phyloP scores from a whole-genome alignment of 2,329 filamentous ascomycete genomes.

The Neonectria magnoliae region DNA sequence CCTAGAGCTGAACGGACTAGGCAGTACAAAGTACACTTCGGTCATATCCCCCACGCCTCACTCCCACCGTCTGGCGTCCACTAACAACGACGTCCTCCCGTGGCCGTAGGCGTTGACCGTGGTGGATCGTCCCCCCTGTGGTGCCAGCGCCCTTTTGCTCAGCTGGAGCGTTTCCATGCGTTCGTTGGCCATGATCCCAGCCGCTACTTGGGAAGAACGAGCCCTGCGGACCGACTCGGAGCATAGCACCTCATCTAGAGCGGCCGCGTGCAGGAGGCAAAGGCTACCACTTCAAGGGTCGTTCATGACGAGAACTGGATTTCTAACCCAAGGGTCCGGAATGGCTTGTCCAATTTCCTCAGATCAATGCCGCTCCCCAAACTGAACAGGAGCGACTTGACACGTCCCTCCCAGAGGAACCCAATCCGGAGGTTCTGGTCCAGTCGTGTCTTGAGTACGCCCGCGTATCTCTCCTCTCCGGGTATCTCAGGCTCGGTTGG shows the following conservation, averaged over 20 bases:
- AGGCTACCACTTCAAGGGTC: background rate
- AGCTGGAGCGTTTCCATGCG: slow-evolving; percentile 17
- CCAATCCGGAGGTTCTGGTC: slow-evolving; percentile 90
- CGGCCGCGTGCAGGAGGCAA: background rate
- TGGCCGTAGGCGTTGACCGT: slow-evolving; percentile 16
- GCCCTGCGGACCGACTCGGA: slow-evolving; percentile 17
- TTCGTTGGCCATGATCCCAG: slow-evolving; percentile 21
- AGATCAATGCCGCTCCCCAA: slow-evolving; percentile 88
- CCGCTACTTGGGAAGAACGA: background rate
- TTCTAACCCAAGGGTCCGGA: slow-evolving; percentile 80
- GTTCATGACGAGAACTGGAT: slow-evolving; percentile 82
- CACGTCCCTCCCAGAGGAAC: slow-evolving; percentile 89
- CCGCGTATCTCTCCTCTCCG: slow-evolving; percentile 75
- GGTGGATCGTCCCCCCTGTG: slow-evolving; percentile 13
- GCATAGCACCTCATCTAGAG: slow-evolving; percentile 1
- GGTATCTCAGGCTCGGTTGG: slow-evolving; percentile 37
- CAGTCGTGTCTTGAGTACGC: slow-evolving; percentile 88
- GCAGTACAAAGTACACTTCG: background rate
- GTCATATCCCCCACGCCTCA: background rate
- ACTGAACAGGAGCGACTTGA: slow-evolving; percentile 93
- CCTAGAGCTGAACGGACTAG: background rate
- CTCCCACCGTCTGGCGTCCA: slow-evolving; percentile 1
- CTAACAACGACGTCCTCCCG: slow-evolving; percentile 14
- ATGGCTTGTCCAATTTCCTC: slow-evolving; percentile 77
- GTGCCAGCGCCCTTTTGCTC: slow-evolving; percentile 11